phyloP scores from a whole-genome alignment of 1,139 yeast species.

The Saccharomycopsis hybrid region DNA sequence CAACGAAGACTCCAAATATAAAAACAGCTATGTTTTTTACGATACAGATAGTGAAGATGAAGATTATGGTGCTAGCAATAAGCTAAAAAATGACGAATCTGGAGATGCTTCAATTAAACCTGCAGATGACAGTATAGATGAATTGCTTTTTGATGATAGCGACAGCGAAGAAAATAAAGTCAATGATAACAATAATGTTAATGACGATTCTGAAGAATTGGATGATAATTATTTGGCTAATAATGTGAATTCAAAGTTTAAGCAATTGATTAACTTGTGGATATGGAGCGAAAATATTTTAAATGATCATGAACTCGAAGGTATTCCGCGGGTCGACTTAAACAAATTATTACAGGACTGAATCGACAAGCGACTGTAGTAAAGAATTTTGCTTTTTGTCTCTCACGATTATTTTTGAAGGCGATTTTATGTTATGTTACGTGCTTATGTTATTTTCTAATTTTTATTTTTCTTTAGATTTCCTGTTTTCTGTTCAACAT shows the following conservation, averaged over 20 bases:
- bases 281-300: conserved; percentile 52
- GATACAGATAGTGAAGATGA: conserved; percentile 12
- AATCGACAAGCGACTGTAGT: too few species aligned
- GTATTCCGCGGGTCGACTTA: conserved; percentile 30
- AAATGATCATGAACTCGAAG: conserved; percentile 33
- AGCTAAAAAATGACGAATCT: neutral
- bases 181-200: neutral
- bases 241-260: conserved; percentile 40
- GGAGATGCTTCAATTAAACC: neutral
- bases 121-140: neutral
- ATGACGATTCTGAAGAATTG: conserved; percentile 21
- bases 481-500: too few species aligned
- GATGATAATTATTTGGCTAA: conserved; percentile 22
- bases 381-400: too few species aligned
- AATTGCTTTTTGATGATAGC: conserved; percentile 3
- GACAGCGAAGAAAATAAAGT: neutral
- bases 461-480: too few species aligned
- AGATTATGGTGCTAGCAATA: neutral
- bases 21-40: conserved; percentile 10
- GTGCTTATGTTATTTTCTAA: too few species aligned
- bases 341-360: neutral
- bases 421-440: too few species aligned
- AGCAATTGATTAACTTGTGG: conserved; percentile 53
- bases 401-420: too few species aligned
- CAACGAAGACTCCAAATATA: conserved; percentile 1